These are phyloP conservation scores for Tanacetum coccineum DNA, from an alignment of 129 eudicot genomes.

Conservation along the genomic window DNA sequence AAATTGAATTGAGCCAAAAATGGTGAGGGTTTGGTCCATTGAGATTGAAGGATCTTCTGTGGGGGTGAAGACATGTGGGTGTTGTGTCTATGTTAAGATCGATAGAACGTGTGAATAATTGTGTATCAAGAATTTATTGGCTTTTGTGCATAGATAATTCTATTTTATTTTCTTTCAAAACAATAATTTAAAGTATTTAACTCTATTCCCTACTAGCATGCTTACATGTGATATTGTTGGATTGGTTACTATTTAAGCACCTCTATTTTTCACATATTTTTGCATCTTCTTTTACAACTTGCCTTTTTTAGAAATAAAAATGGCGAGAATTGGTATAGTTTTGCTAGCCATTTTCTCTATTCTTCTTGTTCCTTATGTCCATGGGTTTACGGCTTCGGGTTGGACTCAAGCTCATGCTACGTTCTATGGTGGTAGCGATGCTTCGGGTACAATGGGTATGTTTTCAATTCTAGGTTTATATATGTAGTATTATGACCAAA, in stretches of 20 bases:
- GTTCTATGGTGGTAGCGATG: constrained; percentile 91
- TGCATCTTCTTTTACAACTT: constrained; percentile 6
- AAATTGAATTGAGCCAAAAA: constrained; percentile 19
- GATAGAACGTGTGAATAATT: constrained; percentile 68
- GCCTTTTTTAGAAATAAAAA: constrained; percentile 23
- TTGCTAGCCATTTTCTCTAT: constrained; percentile 20
- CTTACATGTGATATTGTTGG: constrained; percentile 62
- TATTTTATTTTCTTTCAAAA: not conserved
- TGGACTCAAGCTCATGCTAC: constrained; percentile 85
- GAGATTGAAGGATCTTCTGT: constrained; percentile 55
- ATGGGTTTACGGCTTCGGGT: constrained; percentile 64
- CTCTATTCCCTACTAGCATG: constrained; percentile 39
- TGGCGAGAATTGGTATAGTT: constrained; percentile 31
- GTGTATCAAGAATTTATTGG: constrained; percentile 42
- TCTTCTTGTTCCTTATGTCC: constrained; percentile 26
- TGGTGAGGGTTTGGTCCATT: constrained; percentile 50
- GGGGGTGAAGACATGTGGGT: constrained; percentile 65
- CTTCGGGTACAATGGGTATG: constrained; percentile 99
- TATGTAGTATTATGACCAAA: not conserved
- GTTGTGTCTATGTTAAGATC: constrained; percentile 12
- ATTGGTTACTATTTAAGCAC: constrained; percentile 44
- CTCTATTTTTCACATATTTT: constrained; percentile 24
- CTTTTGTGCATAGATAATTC: constrained; percentile 36
- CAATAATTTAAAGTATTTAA: not conserved
- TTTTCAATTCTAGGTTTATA: too few species aligned